A percentile compares a stretch with the other conserved stretches of the same genome.
These are phyloP conservation scores for Aureobasidium sp. DNA, from an alignment of 2,329 filamentous ascomycete genomes.

Conservation along the genomic window DNA sequence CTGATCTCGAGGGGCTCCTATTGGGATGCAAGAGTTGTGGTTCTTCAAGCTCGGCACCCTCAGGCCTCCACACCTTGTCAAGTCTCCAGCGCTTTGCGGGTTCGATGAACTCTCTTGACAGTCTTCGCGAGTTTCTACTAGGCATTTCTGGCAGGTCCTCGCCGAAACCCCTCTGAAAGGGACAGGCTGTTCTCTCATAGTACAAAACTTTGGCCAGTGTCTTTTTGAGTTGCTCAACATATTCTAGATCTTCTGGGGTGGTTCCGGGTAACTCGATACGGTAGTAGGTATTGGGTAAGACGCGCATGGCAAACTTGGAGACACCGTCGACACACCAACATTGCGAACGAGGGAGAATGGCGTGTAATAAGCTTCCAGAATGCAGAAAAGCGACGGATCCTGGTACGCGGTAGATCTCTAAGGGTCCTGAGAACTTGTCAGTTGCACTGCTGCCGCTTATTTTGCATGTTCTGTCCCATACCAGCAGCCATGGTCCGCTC, in stretches of 20 bases:
- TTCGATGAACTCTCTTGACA: slow-evolving; percentile 59
- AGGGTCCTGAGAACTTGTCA: slow-evolving; percentile 47
- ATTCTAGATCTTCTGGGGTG: slow-evolving; percentile 55
- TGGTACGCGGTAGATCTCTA: slow-evolving; percentile 79
- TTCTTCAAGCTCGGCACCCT: slow-evolving; percentile 27
- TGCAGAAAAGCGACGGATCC: slow-evolving; percentile 83
- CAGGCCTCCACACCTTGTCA: slow-evolving; percentile 42
- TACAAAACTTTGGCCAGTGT: slow-evolving; percentile 67
- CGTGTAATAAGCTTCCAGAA: slow-evolving; percentile 74
- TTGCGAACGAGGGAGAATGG: slow-evolving; percentile 82
- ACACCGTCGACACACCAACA: slow-evolving; percentile 88
- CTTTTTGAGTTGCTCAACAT: slow-evolving; percentile 60
- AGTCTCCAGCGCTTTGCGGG: slow-evolving; percentile 46
- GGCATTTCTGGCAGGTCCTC: slow-evolving; percentile 65
- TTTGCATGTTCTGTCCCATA: slow-evolving; percentile 32
- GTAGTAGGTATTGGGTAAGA: slow-evolving; percentile 78
- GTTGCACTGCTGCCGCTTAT: not conserved
- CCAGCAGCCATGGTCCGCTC: slow-evolving; percentile 76
- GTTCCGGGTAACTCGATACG: slow-evolving; percentile 74
- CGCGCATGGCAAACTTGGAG: slow-evolving; percentile 79
- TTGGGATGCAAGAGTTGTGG: slow-evolving; percentile 10
- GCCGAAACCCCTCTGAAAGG: slow-evolving; percentile 71
- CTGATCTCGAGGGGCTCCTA: not conserved
- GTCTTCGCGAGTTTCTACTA: slow-evolving; percentile 56
- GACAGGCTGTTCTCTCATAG: slow-evolving; percentile 83